These are phyloP conservation scores for Astraeus odoratus DNA, from an alignment of 768 basidiomycete genomes.

Conservation along the genomic window DNA sequence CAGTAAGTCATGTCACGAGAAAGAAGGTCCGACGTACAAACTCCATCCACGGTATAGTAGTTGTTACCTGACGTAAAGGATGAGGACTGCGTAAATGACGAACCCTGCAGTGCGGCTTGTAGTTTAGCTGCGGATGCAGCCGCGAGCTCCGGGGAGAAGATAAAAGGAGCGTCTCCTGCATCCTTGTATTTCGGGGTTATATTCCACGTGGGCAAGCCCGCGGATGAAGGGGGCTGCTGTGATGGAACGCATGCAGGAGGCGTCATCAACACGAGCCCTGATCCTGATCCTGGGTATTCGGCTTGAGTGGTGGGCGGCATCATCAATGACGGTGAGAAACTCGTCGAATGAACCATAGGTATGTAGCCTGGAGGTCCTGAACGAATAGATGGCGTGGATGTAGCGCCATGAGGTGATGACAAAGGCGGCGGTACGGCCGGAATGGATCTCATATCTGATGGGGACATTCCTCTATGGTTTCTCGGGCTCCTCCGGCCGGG, in stretches of 20 bases:
- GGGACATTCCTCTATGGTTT: constrained; percentile 5
- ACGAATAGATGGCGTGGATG: constrained; percentile 17
- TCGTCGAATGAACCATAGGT: constrained; percentile 3
- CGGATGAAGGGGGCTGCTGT: constrained; percentile 8
- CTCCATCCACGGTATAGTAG: constrained; percentile 18
- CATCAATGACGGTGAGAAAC: constrained; percentile 7
- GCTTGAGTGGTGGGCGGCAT: constrained; percentile 10
- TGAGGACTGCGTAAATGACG: constrained; percentile 9
- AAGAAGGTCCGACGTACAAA: constrained; percentile 21
- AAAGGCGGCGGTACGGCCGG: constrained; percentile 21
- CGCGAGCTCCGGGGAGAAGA: constrained; percentile 26
- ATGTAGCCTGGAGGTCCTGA: constrained; percentile 16
- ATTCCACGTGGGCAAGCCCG: constrained; percentile 17
- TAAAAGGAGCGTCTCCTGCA: constrained; percentile 26
- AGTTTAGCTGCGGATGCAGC: constrained; percentile 24
- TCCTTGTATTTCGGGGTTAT: constrained; percentile 19
- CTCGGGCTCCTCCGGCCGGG: constrained; percentile 32
- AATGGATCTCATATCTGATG: constrained; percentile 16
- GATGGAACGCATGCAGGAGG: constrained; percentile 10
- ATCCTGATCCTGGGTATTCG: constrained; percentile 5
- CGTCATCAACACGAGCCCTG: constrained; percentile 6
- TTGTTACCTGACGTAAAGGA: constrained; percentile 18
- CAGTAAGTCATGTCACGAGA: neutral
- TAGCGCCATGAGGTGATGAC: constrained; percentile 14
- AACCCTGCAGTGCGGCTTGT: constrained; percentile 18